Percentiles rank a stretch among this genome's conserved stretches.
These are phyloP conservation scores for Nymphaea thermarum DNA, from an alignment of 164 flowering plant genomes.

Conservation along the genomic window DNA sequence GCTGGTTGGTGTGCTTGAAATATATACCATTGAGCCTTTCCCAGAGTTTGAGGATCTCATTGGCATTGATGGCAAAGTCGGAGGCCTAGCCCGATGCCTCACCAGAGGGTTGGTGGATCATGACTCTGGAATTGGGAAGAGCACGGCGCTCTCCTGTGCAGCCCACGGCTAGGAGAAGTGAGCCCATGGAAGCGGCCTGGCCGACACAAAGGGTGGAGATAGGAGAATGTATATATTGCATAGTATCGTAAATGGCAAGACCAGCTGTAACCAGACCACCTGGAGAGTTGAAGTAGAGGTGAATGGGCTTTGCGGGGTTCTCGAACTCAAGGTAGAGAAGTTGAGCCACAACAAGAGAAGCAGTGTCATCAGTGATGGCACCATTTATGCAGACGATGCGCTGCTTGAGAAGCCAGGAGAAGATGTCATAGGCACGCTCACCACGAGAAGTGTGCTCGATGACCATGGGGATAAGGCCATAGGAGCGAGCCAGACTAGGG, in stretches of 20 bases:
- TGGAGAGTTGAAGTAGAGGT: slow-evolving; percentile 90
- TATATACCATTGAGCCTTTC: slow-evolving; percentile 70
- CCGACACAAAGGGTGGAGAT: slow-evolving; percentile 83
- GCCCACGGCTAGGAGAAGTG: slow-evolving; percentile 86
- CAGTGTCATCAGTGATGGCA: slow-evolving; percentile 71
- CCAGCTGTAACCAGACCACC: slow-evolving; percentile 98
- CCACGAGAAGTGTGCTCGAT: slow-evolving; percentile 89
- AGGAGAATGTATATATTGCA: slow-evolving; percentile 88
- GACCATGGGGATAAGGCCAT: slow-evolving; percentile 81
- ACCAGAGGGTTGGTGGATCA: slow-evolving; percentile 96
- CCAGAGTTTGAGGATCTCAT: slow-evolving; percentile 74
- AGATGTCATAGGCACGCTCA: slow-evolving; percentile 91
- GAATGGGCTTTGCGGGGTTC: slow-evolving; percentile 83
- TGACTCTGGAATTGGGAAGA: slow-evolving; percentile 84
- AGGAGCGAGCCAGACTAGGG: slow-evolving; percentile 15
- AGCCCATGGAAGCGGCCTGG: slow-evolving; percentile 95
- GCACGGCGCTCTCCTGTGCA: slow-evolving; percentile 83
- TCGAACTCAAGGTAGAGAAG: slow-evolving; percentile 87
- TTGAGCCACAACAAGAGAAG: slow-evolving; percentile 97
- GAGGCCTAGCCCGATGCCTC: slow-evolving; percentile 83
- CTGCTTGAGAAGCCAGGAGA: slow-evolving; percentile 94
- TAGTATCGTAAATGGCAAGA: slow-evolving; percentile 90
- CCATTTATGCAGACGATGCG: slow-evolving; percentile 93
- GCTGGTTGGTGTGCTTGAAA: slow-evolving; percentile 72
- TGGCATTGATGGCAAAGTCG: slow-evolving; percentile 78